A percentile compares a stretch with the other conserved stretches of the same genome.
Conservation (phyloP, 1,284 basidiomycete genomes). For the Pholiota adiposa region DNA sequence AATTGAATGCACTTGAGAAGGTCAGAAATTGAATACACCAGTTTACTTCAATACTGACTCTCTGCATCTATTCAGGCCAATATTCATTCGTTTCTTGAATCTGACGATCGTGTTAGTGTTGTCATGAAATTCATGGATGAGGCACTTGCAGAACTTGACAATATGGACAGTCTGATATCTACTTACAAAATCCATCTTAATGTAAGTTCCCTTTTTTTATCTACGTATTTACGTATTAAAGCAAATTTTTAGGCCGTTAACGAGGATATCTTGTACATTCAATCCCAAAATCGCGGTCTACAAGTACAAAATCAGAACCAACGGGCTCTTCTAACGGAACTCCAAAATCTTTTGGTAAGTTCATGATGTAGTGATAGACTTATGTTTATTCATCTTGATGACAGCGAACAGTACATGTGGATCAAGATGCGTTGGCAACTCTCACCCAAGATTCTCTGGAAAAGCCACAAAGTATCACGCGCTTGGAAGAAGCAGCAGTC, state of each 20-base stretch:
- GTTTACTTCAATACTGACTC: slow-evolving; percentile 13
- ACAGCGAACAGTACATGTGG: slow-evolving; percentile 93
- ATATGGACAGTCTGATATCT: slow-evolving; percentile 84
- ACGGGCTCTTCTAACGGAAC: slow-evolving; percentile 76
- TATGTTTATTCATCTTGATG: slow-evolving; percentile 4
- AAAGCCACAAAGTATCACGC: slow-evolving; percentile 73
- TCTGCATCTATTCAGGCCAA: slow-evolving; percentile 84
- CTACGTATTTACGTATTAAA: not conserved
- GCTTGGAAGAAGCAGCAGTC: slow-evolving; percentile 82
- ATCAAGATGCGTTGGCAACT: slow-evolving; percentile 72
- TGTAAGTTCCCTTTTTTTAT: slow-evolving; percentile 49
- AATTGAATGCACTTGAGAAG: slow-evolving; percentile 90
- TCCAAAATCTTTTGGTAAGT: slow-evolving; percentile 83
- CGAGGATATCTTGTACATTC: slow-evolving; percentile 96
- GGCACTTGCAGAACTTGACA: slow-evolving; percentile 84
- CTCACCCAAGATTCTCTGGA: slow-evolving; percentile 89
- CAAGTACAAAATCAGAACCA: slow-evolving; percentile 99
- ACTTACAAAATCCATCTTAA: slow-evolving; percentile 95
- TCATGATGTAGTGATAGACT: not conserved
- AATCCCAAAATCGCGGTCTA: slow-evolving; percentile 94
- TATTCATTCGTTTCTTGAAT: slow-evolving; percentile 96
- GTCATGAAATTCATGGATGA: slow-evolving; percentile 91
- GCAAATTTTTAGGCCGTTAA: slow-evolving; percentile 70
- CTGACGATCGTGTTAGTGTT: slow-evolving; percentile 84
- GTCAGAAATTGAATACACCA: slow-evolving; percentile 45